phyloP scores from a whole-genome alignment of 2,329 filamentous ascomycete species.

The Pestalotiopsis sp. region DNA sequence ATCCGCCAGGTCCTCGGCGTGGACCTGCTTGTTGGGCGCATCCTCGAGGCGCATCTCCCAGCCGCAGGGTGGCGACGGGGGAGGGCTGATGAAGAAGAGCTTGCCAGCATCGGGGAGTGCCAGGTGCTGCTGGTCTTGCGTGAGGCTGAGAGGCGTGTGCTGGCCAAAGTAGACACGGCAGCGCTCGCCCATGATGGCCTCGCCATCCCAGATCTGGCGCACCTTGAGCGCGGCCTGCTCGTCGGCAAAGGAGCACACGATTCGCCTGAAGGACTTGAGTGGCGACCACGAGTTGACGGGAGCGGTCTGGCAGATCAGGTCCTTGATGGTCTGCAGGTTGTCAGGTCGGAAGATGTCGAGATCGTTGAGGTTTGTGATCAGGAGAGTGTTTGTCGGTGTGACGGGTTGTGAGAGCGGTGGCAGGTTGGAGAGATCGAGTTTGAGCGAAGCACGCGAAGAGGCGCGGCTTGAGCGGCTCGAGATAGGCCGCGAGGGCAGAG shows the following conservation, averaged over 20 bases:
- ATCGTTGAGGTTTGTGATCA: slow-evolving; percentile 80
- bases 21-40: slow-evolving; percentile 70
- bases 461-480: slow-evolving; percentile 32
- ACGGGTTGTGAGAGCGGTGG: slow-evolving; percentile 73
- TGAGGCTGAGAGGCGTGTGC: slow-evolving; percentile 56
- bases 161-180: slow-evolving; percentile 72
- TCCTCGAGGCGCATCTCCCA: slow-evolving; percentile 72
- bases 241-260: slow-evolving; percentile 77
- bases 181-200: slow-evolving; percentile 70
- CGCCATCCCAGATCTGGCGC: slow-evolving; percentile 73
- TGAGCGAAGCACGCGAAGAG: slow-evolving; percentile 58
- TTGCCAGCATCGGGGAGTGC: slow-evolving; percentile 71
- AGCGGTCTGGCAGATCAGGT: slow-evolving; percentile 70
- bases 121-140: slow-evolving; percentile 58
- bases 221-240: slow-evolving; percentile 71
- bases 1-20: slow-evolving; percentile 70
- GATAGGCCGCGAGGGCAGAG: slow-evolving; percentile 33
- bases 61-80: slow-evolving; percentile 70
- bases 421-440: slow-evolving; percentile 73
- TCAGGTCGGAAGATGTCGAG: slow-evolving; percentile 73
- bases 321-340: slow-evolving; percentile 74
- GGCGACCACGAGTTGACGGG: slow-evolving; percentile 78
- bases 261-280: slow-evolving; percentile 80
- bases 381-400: slow-evolving; percentile 78
- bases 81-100: slow-evolving; percentile 74